phyloP scores from a whole-genome alignment of 192 early-diverging fungal species.

The Martensiomyces pterosporus region DNA sequence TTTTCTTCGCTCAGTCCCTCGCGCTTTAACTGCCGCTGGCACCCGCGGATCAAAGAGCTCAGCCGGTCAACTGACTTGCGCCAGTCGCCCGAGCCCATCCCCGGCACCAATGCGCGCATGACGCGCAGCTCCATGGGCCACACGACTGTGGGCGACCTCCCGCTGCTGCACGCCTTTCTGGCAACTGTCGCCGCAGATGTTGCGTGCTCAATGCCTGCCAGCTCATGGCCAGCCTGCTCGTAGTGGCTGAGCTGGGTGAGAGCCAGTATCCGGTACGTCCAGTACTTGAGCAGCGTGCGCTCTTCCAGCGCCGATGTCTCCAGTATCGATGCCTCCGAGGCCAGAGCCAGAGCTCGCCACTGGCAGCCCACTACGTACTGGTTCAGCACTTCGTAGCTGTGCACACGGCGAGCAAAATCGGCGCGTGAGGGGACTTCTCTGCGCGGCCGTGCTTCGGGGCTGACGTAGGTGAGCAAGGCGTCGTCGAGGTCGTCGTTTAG shows the following conservation, averaged over 20 bases:
- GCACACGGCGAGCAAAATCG: slow-evolving; percentile 16
- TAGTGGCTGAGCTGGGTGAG: slow-evolving; percentile 7
- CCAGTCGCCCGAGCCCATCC: slow-evolving; percentile 10
- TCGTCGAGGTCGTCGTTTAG: slow-evolving; percentile 29
- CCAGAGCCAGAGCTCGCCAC: slow-evolving; percentile 40
- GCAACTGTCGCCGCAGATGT: neutral
- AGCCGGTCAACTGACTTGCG: slow-evolving; percentile 10
- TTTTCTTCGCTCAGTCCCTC: neutral
- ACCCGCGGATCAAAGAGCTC: slow-evolving; percentile 22
- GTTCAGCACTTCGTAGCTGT: slow-evolving; percentile 37
- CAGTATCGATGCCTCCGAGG: slow-evolving; percentile 18
- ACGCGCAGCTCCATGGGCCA: slow-evolving; percentile 48
- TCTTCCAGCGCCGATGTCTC: slow-evolving; percentile 5
- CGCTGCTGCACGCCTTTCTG: neutral
- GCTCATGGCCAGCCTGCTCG: slow-evolving; percentile 15
- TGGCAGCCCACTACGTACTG: slow-evolving; percentile 30
- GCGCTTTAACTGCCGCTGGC: slow-evolving; percentile 2
- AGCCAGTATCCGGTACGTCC: slow-evolving; percentile 34
- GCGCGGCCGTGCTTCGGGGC: slow-evolving; percentile 26
- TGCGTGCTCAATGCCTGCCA: slow-evolving; percentile 13
- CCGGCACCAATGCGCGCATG: slow-evolving; percentile 26
- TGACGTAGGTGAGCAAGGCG: slow-evolving; percentile 15
- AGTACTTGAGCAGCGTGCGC: slow-evolving; percentile 13
- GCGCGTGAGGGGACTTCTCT: slow-evolving; percentile 9
- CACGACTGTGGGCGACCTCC: neutral